Conservation (phyloP, 1,139 yeast species). For the Pichia sp. region DNA sequence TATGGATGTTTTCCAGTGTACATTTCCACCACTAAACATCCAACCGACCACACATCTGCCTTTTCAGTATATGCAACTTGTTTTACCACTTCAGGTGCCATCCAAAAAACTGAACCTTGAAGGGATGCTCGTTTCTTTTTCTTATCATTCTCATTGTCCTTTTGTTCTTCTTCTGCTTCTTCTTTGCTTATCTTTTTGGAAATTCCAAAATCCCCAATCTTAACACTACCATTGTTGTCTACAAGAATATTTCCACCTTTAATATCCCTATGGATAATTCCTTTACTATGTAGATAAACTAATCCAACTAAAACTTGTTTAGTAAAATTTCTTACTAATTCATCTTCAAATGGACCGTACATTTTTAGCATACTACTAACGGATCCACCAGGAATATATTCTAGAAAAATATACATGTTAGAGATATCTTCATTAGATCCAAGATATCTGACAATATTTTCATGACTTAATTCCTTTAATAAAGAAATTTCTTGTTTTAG, state of each 20-base stretch:
- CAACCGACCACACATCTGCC: constrained; percentile 95
- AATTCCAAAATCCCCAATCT: constrained; percentile 91
- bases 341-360: constrained; percentile 92
- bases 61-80: constrained; percentile 84
- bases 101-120: constrained; percentile 96
- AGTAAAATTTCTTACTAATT: constrained; percentile 74
- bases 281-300: constrained; percentile 71
- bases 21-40: constrained; percentile 89
- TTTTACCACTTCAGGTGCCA: constrained; percentile 97
- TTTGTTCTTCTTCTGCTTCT: constrained; percentile 10
- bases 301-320: constrained; percentile 81
- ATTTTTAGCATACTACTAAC: constrained; percentile 78
- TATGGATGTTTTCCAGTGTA: constrained; percentile 92
- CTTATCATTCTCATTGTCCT: not conserved
- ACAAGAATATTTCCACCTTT: constrained; percentile 90
- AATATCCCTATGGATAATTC: constrained; percentile 85
- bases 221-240: constrained; percentile 85
- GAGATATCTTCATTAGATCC: constrained; percentile 77
- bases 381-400: constrained; percentile 96
- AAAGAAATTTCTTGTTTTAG: constrained; percentile 78
- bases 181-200: constrained; percentile 40
- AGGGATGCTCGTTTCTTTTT: constrained; percentile 70
- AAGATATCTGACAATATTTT: constrained; percentile 82
- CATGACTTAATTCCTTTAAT: constrained; percentile 77
- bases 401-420: constrained; percentile 75